These are phyloP conservation scores for Coprinopsis sp. DNA, from an alignment of 768 basidiomycete genomes.

Conservation along the genomic window DNA sequence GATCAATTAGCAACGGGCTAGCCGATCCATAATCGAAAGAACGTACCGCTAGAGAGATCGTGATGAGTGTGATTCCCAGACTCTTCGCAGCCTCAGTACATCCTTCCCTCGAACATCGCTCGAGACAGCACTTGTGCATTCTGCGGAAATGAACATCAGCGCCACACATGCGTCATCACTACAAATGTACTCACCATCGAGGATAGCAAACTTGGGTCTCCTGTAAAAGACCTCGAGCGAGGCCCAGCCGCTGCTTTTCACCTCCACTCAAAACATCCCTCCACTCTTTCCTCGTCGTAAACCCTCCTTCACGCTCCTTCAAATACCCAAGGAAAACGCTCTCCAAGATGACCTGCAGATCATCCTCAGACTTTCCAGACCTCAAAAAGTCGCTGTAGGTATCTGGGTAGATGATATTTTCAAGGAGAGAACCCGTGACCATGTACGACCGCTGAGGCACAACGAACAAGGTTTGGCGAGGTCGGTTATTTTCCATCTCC, in stretches of 20 bases:
- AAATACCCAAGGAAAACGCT: constrained; percentile 83
- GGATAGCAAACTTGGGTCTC: constrained; percentile 72
- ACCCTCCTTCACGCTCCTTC: constrained; percentile 84
- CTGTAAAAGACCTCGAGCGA: constrained; percentile 95
- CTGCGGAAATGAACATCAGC: constrained; percentile 32
- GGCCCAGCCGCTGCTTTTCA: constrained; percentile 95
- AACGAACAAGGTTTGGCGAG: constrained; percentile 63
- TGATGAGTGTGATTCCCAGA: constrained; percentile 87
- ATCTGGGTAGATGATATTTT: constrained; percentile 94
- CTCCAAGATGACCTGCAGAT: constrained; percentile 73
- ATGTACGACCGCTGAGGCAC: constrained; percentile 94
- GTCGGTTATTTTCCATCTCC: constrained; percentile 4
- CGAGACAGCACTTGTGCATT: constrained; percentile 94
- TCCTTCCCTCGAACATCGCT: constrained; percentile 92
- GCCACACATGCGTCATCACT: neutral
- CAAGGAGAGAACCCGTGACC: constrained; percentile 79
- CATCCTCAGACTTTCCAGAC: constrained; percentile 56
- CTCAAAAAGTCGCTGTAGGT: constrained; percentile 68
- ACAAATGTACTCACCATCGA: constrained; percentile 61
- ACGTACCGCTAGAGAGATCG: constrained; percentile 80
- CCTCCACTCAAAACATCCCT: constrained; percentile 93
- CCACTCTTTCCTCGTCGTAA: constrained; percentile 91
- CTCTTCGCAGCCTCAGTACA: constrained; percentile 94
- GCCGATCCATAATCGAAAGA: neutral
- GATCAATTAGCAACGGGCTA: neutral